Conservation (phyloP, 2,329 filamentous ascomycete genomes). For the Phyllosticta citriasiana region DNA sequence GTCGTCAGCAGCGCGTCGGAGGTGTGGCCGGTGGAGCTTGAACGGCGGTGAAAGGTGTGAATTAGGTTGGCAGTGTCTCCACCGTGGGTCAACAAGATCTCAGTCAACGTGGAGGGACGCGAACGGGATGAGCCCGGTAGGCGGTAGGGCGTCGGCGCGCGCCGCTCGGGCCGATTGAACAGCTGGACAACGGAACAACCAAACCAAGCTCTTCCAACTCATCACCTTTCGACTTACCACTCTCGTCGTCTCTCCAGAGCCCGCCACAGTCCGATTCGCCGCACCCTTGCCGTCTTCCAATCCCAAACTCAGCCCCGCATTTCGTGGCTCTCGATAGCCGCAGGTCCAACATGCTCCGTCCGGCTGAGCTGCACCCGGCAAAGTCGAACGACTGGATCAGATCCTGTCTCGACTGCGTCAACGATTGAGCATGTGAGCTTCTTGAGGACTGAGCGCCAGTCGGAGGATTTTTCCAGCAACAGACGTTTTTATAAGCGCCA, state of each 20-base stretch:
- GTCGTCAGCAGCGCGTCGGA: neutral
- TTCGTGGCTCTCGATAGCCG: neutral
- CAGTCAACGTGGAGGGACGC: neutral
- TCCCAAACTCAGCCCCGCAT: neutral
- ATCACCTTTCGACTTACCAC: neutral
- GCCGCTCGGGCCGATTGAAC: neutral
- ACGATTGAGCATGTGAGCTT: neutral
- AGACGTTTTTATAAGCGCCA: neutral
- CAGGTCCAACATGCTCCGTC: slow-evolving; percentile 4
- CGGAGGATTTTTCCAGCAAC: neutral
- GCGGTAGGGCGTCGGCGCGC: neutral
- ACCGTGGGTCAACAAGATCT: slow-evolving; percentile 12
- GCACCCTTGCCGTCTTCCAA: neutral
- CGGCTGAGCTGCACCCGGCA: slow-evolving; percentile 9
- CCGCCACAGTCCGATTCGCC: neutral
- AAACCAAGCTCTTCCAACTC: neutral
- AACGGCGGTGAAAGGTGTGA: neutral
- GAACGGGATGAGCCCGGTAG: neutral
- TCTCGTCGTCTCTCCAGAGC: neutral
- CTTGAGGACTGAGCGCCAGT: neutral
- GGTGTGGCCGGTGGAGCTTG: neutral
- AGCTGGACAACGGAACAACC: neutral
- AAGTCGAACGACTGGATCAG: slow-evolving; percentile 7
- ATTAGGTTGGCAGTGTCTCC: slow-evolving; percentile 14
- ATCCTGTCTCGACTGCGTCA: slow-evolving; percentile 6